Base-by-base conservation (phyloP, 179 eudicot species). In the Sideroxylon spinosum region DNA sequence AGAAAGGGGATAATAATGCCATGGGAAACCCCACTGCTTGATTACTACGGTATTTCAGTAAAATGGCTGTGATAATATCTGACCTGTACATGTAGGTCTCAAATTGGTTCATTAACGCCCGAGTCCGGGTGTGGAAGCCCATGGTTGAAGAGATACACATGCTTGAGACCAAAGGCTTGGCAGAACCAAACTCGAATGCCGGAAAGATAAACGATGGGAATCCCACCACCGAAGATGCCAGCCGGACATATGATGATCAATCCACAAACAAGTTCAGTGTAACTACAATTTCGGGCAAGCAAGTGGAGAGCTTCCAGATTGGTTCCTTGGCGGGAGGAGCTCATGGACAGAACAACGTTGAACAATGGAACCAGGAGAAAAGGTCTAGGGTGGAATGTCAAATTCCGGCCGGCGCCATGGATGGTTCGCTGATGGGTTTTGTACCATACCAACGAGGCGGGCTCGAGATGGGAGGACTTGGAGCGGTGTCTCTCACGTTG, bases 81-180 rank as follows among this genome's bases (percentile, higher is more conserved):
- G 1, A 37, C 5, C 44, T 37, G 44, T 32, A 10, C 29, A 76
- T 60, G 37, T 37, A 87, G 87, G 89, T 87, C 9, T 87, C 89
- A 7, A 87, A 87, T 77, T 87, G 89, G 89, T 87, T 87, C 73
- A 87, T 87, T 56, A 87, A 87, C 81, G 79, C 95, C 44, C 81
- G 95, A 52, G 95, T 91, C 4, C 86, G 95, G 55, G 71, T 91
- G 26, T 91, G 95, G 95, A 91, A 91, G 57, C 95, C 95, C 13
- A 91, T 91, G 95, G 93, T 91, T 29, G 95, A 91, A 69, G 95
- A 91, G 82, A 87, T 91, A 50, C 90, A 91, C 82, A 79, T 65
- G 78, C 89, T 89, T 7, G 93, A 91, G n/a, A 81, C 86, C 29
- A 85, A 85, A 82, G 84, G 79, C 0, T 25, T 63, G 7, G 79